Conservation (phyloP, 805 yeast species). For the Starmera amethionina region DNA sequence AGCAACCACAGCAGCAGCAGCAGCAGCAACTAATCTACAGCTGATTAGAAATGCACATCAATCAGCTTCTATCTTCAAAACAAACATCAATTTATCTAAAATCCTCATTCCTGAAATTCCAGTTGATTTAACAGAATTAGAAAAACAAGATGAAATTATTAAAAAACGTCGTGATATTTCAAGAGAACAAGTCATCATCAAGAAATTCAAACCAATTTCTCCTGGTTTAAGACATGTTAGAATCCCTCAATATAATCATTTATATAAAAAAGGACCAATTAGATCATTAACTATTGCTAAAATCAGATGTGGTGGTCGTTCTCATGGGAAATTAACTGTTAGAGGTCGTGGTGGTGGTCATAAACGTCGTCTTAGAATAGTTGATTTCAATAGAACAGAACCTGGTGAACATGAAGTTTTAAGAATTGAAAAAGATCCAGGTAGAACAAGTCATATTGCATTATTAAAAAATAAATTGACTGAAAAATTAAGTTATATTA, state of each 20-base stretch:
- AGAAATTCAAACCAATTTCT: constrained; percentile 67
- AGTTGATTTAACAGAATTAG: constrained; percentile 58
- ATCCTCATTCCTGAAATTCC: constrained; percentile 28
- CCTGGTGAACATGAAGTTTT: constrained; percentile 72
- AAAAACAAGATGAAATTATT: constrained; percentile 64
- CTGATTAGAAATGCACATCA: too few relatives aligned
- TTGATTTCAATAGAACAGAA: constrained; percentile 61
- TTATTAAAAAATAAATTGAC: constrained; percentile 57
- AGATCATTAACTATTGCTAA: constrained; percentile 64
- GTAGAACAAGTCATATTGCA: constrained; percentile 90
- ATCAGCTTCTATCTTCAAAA: too few relatives aligned
- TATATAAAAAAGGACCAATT: constrained; percentile 79
- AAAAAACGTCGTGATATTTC: constrained; percentile 66
- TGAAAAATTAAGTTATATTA: constrained; percentile 61
- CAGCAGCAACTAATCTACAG: too few relatives aligned
- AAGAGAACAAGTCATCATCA: constrained; percentile 60
- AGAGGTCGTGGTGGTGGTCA: constrained; percentile 98
- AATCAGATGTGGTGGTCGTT: constrained; percentile 78
- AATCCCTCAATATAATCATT: constrained; percentile 76
- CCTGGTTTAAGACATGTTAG: constrained; percentile 88
- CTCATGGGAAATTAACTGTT: constrained; percentile 80
- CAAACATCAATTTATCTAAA: too few relatives aligned
- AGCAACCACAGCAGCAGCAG: too few relatives aligned
- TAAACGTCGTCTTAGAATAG: constrained; percentile 73
- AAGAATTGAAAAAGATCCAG: constrained; percentile 93